These are phyloP conservation scores for Piloderma croceum DNA, from an alignment of 768 basidiomycete species.

Conservation along the genomic window DNA sequence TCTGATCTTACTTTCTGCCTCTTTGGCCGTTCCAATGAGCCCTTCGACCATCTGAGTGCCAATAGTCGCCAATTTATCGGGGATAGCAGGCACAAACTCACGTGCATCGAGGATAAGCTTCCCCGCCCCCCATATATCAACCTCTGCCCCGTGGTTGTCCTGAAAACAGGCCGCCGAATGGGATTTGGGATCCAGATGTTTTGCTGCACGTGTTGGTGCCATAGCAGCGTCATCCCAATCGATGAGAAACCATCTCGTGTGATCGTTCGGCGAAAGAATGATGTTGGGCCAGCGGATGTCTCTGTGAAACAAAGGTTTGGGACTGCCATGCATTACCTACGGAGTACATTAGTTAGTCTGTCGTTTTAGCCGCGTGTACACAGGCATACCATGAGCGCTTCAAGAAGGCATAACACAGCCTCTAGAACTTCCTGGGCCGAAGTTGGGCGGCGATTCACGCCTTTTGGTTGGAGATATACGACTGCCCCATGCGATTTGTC, in stretches of 20 bases:
- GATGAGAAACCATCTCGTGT: constrained; percentile 24
- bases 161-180: constrained; percentile 21
- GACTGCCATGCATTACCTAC: background rate
- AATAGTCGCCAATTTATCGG: no score
- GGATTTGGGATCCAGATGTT: constrained; percentile 6
- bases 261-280: constrained; percentile 16
- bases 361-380: background rate
- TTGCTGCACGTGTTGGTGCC: constrained; percentile 12
- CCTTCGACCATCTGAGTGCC: no score
- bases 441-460: constrained; percentile 8
- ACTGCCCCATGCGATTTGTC: background rate
- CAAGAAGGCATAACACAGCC: constrained; percentile 14
- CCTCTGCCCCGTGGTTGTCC: constrained; percentile 25
- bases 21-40: no score
- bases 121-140: constrained; percentile 29
- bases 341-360: background rate
- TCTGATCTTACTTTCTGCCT: no score
- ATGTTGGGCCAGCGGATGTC: constrained; percentile 21
- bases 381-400: constrained; percentile 13
- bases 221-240: constrained; percentile 28
- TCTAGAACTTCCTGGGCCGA: constrained; percentile 8
- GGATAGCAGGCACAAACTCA: no score
- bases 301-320: constrained; percentile 14
- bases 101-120: no score
- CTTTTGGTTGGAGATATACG: constrained; percentile 1